Evolutionary conservation across 306 rosid species (phyloP).

Genomic region (Carpinus viminea): DNA sequence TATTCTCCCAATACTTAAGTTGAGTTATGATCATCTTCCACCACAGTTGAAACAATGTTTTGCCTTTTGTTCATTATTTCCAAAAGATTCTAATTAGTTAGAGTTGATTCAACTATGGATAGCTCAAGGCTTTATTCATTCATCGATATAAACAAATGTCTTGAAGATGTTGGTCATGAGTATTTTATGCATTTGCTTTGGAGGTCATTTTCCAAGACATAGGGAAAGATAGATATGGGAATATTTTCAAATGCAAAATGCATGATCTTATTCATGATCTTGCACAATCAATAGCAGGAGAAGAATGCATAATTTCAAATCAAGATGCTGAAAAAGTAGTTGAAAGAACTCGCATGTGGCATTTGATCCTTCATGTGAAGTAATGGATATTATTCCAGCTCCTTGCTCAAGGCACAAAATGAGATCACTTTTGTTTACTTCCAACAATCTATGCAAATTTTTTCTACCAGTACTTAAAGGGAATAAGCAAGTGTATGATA

Average conservation of each 20-base stretch:
- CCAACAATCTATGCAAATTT: accelerated
- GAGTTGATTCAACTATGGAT: too few species aligned
- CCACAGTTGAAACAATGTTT: too few species aligned
- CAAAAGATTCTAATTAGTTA: too few species aligned
- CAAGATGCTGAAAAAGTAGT: not conserved
- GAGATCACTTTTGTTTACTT: not conserved
- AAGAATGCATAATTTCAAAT: not conserved
- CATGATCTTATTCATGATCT: slow-evolving; percentile 9
- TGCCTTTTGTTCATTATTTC: too few species aligned
- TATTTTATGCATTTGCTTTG: too few species aligned
- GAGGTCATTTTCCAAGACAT: too few species aligned
- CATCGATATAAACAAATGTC: too few species aligned
- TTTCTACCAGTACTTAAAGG: not conserved
- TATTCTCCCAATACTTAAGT: too few species aligned
- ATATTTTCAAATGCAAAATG: not conserved
- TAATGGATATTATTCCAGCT: not conserved
- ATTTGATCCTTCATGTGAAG: not conserved
- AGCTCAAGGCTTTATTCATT: too few species aligned
- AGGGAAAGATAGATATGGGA: accelerated
- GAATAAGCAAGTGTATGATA: not conserved
- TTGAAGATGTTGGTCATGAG: too few species aligned
- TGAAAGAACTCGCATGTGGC: slow-evolving; percentile 6
- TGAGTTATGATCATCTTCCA: too few species aligned
- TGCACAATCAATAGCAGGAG: not conserved
- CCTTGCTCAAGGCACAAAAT: not conserved